A percentile compares a stretch with the other conserved stretches of the same genome.
phyloP scores from a whole-genome alignment of 2,329 filamentous ascomycete genomes.

The Trichoderma gracile region DNA sequence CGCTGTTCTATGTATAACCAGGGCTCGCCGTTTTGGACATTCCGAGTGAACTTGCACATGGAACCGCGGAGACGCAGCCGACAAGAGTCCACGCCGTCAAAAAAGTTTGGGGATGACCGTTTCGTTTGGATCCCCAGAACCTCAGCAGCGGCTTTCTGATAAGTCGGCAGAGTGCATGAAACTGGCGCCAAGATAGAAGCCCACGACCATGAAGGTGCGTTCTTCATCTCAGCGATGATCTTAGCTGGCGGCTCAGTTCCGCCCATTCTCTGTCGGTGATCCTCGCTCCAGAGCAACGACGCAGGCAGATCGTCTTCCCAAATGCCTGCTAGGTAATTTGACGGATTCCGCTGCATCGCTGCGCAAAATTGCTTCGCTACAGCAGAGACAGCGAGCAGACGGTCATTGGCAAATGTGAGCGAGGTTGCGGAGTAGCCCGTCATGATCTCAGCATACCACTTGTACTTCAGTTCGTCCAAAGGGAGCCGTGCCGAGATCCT shows the following conservation, averaged over 20 bases:
- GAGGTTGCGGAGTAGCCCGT: not conserved
- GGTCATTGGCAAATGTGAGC: not conserved
- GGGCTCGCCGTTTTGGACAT: not conserved
- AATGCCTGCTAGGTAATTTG: not conserved
- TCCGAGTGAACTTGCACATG: not conserved
- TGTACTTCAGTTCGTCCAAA: not conserved
- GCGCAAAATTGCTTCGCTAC: not conserved
- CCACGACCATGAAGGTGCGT: slow-evolving; percentile 3
- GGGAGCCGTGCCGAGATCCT: not conserved
- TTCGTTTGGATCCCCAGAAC: not conserved
- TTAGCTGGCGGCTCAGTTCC: not conserved
- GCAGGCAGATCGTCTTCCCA: not conserved
- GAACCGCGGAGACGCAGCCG: not conserved
- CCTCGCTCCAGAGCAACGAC: no score
- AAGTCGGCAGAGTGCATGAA: no score
- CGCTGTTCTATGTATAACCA: not conserved
- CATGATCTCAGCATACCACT: not conserved
- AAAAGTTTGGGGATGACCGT: not conserved
- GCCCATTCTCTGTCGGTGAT: no score
- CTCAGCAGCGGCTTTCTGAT: no score
- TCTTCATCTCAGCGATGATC: not conserved
- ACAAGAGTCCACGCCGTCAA: not conserved
- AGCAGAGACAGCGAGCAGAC: not conserved
- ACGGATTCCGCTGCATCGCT: not conserved
- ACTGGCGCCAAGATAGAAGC: not conserved